phyloP scores from a whole-genome alignment of 768 basidiomycete genomes.

The Suillus cothurnatus region DNA sequence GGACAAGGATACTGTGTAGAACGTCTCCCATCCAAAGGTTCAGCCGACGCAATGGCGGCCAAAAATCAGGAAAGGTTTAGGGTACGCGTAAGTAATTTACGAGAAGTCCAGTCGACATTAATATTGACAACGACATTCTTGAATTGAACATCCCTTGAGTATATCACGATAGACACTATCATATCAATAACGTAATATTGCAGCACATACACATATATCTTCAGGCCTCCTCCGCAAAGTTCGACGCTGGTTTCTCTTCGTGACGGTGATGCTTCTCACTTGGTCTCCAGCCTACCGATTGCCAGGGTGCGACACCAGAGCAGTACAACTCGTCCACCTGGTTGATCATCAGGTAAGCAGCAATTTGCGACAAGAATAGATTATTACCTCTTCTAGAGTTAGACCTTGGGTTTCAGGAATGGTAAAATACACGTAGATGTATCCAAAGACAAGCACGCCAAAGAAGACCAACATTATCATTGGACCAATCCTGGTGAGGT shows the following conservation, averaged over 20 bases:
- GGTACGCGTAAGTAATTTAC: too few species aligned
- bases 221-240: constrained; percentile 17
- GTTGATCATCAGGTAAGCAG: background rate
- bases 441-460: constrained; percentile 70
- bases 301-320: constrained; percentile 68
- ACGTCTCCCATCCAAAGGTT: too few species aligned
- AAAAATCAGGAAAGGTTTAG: too few species aligned
- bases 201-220: too few species aligned
- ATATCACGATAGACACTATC: too few species aligned
- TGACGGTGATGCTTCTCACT: constrained; percentile 43
- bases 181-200: too few species aligned
- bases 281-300: constrained; percentile 60
- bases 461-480: constrained; percentile 78
- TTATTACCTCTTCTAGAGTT: constrained; percentile 64
- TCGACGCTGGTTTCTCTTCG: constrained; percentile 28
- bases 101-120: too few species aligned
- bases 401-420: constrained; percentile 85
- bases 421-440: constrained; percentile 71
- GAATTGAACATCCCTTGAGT: too few species aligned
- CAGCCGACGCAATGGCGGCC: too few species aligned
- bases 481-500: constrained; percentile 57
- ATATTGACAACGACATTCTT: too few species aligned
- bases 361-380: background rate
- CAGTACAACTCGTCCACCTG: constrained; percentile 78
- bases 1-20: too few species aligned